phyloP scores from a whole-genome alignment of 805 yeast species.

The Kuraishia cidri region DNA sequence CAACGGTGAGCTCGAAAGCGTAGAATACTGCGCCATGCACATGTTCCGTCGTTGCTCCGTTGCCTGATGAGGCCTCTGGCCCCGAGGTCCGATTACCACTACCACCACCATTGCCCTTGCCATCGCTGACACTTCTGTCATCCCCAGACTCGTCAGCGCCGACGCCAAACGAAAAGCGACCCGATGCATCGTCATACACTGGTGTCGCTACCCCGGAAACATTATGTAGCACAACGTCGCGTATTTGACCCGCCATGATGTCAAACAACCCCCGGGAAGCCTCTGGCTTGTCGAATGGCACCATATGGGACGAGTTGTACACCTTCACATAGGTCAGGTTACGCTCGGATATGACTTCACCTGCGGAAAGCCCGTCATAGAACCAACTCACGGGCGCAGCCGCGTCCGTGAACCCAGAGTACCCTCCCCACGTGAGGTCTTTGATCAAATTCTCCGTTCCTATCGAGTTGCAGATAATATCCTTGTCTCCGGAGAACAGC shows the following conservation, averaged over 20 bases:
- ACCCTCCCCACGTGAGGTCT: slow-evolving; percentile 57
- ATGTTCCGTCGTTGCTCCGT: background rate
- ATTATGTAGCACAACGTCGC: slow-evolving; percentile 10
- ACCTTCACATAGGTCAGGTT: slow-evolving; percentile 73
- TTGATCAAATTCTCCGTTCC: slow-evolving; percentile 67
- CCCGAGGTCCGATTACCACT: background rate
- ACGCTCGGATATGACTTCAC: slow-evolving; percentile 38
- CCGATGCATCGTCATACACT: slow-evolving; percentile 11
- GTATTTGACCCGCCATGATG: slow-evolving; percentile 24
- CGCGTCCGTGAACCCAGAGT: slow-evolving; percentile 37
- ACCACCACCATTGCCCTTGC: background rate
- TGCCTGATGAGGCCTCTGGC: background rate
- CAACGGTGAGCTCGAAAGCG: slow-evolving; percentile 12
- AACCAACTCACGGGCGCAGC: slow-evolving; percentile 27
- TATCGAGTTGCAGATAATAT: slow-evolving; percentile 75
- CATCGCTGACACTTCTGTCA: background rate
- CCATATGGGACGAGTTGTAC: slow-evolving; percentile 85
- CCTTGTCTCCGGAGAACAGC: slow-evolving; percentile 77
- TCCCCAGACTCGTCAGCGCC: slow-evolving; percentile 1
- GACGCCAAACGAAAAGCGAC: slow-evolving; percentile 6
- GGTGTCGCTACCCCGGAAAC: slow-evolving; percentile 14
- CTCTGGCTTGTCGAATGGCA: slow-evolving; percentile 73
- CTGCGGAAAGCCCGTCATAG: slow-evolving; percentile 27
- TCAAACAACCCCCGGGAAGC: slow-evolving; percentile 67
- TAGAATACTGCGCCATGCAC: slow-evolving; percentile 8